Conservation (phyloP, 768 basidiomycete genomes). For the Amanita muscaria region DNA sequence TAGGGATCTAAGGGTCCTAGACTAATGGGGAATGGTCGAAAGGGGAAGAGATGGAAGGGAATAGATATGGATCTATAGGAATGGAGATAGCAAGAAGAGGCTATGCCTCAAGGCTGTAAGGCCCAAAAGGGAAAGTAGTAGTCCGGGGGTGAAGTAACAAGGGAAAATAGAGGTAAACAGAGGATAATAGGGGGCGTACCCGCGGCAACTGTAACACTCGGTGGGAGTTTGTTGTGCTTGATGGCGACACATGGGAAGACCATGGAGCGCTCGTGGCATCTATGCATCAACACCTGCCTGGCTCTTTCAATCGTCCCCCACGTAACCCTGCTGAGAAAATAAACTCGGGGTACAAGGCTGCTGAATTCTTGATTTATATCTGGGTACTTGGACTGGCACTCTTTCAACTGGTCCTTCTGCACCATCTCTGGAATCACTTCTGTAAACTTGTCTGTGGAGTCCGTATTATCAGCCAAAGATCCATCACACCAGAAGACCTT, state of each 20-base stretch:
- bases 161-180: no score
- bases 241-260: neutral
- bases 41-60: no score
- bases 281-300: conserved; percentile 4
- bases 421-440: conserved; percentile 15
- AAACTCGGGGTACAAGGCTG: conserved; percentile 22
- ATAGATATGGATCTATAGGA: no score
- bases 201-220: no score
- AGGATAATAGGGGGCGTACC: no score
- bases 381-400: conserved; percentile 21
- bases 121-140: no score
- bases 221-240: no score
- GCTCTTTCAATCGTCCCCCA: conserved; percentile 21
- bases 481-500: conserved; percentile 12
- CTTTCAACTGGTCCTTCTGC: conserved; percentile 14
- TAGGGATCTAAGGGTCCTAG: no score
- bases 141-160: no score
- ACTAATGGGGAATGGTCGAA: no score
- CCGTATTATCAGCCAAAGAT: conserved; percentile 15
- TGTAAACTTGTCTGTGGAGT: conserved; percentile 18
- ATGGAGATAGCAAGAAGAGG: no score
- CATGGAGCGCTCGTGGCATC: conserved; percentile 9
- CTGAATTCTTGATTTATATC: conserved; percentile 20
- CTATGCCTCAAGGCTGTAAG: no score
- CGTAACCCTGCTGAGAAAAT: conserved; percentile 24